A percentile compares a stretch with the other conserved stretches of the same genome.
Conservation (phyloP, 768 basidiomycete species). For the Boletellus sp. region DNA sequence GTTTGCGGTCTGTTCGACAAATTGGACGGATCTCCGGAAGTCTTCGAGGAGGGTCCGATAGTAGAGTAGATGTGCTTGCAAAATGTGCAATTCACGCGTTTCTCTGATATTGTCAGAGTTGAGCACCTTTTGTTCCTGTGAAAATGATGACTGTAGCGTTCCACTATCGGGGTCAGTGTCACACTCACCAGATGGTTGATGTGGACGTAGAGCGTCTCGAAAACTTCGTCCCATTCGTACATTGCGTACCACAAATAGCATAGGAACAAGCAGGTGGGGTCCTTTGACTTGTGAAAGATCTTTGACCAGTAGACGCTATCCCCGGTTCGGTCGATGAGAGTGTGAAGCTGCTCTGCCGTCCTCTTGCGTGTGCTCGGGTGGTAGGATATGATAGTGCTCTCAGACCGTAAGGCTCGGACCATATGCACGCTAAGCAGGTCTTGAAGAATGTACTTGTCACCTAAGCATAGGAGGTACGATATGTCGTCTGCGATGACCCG, state of each 20-base stretch:
- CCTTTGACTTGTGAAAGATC: constrained; percentile 28
- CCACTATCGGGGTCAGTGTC: not conserved
- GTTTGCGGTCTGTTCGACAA: constrained; percentile 46
- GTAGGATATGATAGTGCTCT: constrained; percentile 29
- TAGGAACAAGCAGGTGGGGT: constrained; percentile 55
- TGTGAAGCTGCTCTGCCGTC: constrained; percentile 26
- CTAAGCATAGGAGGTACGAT: constrained; percentile 16
- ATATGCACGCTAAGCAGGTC: constrained; percentile 56
- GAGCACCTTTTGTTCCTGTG: constrained; percentile 46
- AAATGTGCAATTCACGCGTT: constrained; percentile 51
- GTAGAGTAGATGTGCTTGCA: constrained; percentile 57
- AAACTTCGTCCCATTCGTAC: constrained; percentile 60
- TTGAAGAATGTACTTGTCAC: constrained; percentile 25
- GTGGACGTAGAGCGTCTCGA: constrained; percentile 49
- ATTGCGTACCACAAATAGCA: constrained; percentile 56
- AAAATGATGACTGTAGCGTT: not conserved
- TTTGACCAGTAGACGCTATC: constrained; percentile 33
- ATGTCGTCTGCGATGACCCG: not conserved
- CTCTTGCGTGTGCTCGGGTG: constrained; percentile 21
- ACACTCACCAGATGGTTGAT: constrained; percentile 46
- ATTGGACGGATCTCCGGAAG: constrained; percentile 49
- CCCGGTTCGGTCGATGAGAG: constrained; percentile 30
- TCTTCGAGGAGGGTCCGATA: constrained; percentile 52
- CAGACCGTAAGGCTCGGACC: constrained; percentile 31
- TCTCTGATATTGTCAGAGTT: constrained; percentile 37